Percentiles rank a stretch among this genome's conserved stretches.
phyloP scores from a whole-genome alignment of 2,329 filamentous ascomycete genomes.

The Aspergillus oerlinghausenensis region DNA sequence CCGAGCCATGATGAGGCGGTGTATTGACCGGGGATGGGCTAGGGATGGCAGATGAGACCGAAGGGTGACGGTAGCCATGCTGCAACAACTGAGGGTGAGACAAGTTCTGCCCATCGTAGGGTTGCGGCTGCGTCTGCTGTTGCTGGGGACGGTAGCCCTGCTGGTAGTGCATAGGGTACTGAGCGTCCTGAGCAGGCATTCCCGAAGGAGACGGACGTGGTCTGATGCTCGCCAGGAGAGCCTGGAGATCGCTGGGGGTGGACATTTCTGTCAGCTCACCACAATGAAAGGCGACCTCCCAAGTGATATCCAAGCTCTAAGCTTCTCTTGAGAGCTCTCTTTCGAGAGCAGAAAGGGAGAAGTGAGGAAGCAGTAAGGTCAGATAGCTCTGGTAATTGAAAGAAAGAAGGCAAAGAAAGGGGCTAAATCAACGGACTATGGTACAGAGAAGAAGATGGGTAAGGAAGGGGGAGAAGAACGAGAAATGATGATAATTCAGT shows the following conservation, averaged over 20 bases:
- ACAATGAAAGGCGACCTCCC: constrained; percentile 24
- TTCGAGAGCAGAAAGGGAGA: constrained; percentile 24
- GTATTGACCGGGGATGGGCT: constrained; percentile 52
- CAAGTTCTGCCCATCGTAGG: constrained; percentile 30
- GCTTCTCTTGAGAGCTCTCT: constrained; percentile 29
- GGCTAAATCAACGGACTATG: constrained; percentile 13
- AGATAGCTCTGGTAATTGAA: constrained; percentile 6
- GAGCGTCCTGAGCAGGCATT: constrained; percentile 27
- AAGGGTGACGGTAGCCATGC: constrained; percentile 50
- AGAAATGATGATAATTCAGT: constrained; percentile 14
- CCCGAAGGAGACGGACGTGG: constrained; percentile 35
- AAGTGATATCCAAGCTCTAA: constrained; percentile 24
- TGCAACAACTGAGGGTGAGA: constrained; percentile 26
- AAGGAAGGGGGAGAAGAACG: constrained; percentile 11
- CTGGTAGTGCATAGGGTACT: constrained; percentile 27
- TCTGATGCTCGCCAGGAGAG: constrained; percentile 44
- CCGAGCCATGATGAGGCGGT: constrained; percentile 54
- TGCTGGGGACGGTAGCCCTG: constrained; percentile 29
- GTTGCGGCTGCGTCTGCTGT: constrained; percentile 20
- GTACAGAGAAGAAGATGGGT: constrained; percentile 10
- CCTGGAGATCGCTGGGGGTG: constrained; percentile 43
- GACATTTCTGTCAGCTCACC: constrained; percentile 44
- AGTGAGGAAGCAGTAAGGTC: neutral
- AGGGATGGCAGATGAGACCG: constrained; percentile 55
- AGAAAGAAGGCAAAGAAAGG: constrained; percentile 12